Evolutionary conservation across 164 flowering plant genomes (phyloP), one percentile per base, ranked within the genome.

Genomic region (Vitis rotundifolia): DNA sequence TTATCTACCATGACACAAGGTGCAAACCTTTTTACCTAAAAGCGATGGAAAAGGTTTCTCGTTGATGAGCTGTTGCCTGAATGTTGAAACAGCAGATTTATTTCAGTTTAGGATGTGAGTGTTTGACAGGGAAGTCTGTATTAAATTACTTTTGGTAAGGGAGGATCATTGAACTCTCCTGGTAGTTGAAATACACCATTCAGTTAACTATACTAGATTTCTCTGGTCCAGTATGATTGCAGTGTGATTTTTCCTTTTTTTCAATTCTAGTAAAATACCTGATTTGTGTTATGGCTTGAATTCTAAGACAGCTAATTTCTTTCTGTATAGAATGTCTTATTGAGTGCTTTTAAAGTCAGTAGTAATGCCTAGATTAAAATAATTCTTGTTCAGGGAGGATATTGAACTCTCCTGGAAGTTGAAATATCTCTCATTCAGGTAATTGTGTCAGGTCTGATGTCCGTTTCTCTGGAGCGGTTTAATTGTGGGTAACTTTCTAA

Each of bases 341-440:
- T 61, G 64, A 72, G 76, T 73, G 70, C 68, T 73, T 73, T 37
- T 73, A 66, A 67, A 61, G 71, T 73, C 70, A 76, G 72, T 72
- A 83, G 83, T 85, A 77, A 82, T 82, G 66, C 74, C 78, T 84
- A 80, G 82, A 79, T 81, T 77, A 83, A 80, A 87, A 79, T 64
- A 83, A 78, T 87, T 82, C 78, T 85, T 83, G 83, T 82, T 85
- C 87, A 82, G 88, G 90, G 83, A 82, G 81, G 87, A 81, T 85
- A 67, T 71, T 82, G 87, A 83, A 81, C 83, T 87, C 81, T 85
- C 86, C 79, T 80, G 88, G 87, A 82, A 77, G 85, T 82, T 87
- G 88, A 83, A 71, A 58, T 80, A 29, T 81, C 86, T 81, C 56
- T 77, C 72, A 66, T 65, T 80, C 87, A 82, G 91, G 87, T 85